Percentiles rank a stretch among this genome's conserved stretches.
These are phyloP conservation scores for Mucor velutinosus DNA, from an alignment of 371 early-diverging fungal species.

Conservation along the genomic window DNA sequence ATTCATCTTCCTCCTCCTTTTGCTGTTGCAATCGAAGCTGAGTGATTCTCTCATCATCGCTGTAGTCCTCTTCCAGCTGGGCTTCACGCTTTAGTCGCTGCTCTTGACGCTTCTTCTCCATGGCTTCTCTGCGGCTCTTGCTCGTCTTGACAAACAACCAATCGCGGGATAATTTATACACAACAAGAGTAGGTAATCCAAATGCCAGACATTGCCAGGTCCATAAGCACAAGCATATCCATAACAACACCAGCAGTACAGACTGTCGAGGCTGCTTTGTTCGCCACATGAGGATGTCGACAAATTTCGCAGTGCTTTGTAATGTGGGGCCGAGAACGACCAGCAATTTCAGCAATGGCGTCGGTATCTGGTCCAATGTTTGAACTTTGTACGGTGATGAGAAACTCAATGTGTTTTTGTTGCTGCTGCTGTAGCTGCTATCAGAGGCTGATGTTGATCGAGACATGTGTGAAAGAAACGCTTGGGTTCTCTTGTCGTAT, in stretches of 20 bases:
- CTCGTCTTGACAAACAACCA: constrained; percentile 33
- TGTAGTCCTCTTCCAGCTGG: constrained; percentile 18
- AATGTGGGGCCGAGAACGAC: constrained; percentile 35
- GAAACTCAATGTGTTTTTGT: constrained; percentile 17
- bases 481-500: neutral
- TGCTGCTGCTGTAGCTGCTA: neutral
- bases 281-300: constrained; percentile 33
- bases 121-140: constrained; percentile 28
- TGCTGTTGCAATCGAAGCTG: constrained; percentile 11
- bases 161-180: constrained; percentile 29
- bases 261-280: constrained; percentile 28
- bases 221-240: constrained; percentile 37
- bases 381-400: constrained; percentile 40
- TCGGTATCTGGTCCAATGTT: constrained; percentile 47
- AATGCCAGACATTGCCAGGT: constrained; percentile 31
- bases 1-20: constrained; percentile 31
- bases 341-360: constrained; percentile 35
- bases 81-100: constrained; percentile 13
- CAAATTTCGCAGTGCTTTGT: constrained; percentile 4
- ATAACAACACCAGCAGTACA: constrained; percentile 26
- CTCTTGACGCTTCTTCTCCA: constrained; percentile 30
- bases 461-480: neutral
- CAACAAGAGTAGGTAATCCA: constrained; percentile 27
- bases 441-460: neutral
- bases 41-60: constrained; percentile 25